These are phyloP conservation scores for Xerocomus spinulosus DNA, from an alignment of 768 basidiomycete species.

Conservation along the genomic window DNA sequence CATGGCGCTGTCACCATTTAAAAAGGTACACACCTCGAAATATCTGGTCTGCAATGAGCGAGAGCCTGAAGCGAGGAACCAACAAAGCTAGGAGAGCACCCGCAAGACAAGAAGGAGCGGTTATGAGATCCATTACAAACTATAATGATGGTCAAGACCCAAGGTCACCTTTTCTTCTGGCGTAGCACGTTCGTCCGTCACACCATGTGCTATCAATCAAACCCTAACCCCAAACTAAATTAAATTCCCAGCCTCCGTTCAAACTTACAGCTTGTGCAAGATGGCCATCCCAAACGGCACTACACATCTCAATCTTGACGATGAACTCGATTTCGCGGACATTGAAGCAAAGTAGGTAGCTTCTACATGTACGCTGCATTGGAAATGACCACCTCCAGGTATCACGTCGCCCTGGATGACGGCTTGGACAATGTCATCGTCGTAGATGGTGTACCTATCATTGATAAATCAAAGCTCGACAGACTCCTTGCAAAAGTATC, in stretches of 20 bases:
- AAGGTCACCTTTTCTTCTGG: background rate
- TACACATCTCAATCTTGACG: slow-evolving; percentile 38
- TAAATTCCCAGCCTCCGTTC: background rate
- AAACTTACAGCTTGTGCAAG: slow-evolving; percentile 25
- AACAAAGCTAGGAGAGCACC: background rate
- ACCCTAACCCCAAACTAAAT: background rate
- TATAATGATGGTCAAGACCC: background rate
- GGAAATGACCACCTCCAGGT: slow-evolving; percentile 46
- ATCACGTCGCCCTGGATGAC: slow-evolving; percentile 78
- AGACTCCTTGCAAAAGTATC: slow-evolving; percentile 75
- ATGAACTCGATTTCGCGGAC: slow-evolving; percentile 81
- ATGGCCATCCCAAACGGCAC: slow-evolving; percentile 42
- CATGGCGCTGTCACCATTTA: slow-evolving; percentile 4
- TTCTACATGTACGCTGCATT: background rate
- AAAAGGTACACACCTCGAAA: slow-evolving; percentile 6
- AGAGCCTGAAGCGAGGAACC: background rate
- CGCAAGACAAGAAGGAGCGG: background rate
- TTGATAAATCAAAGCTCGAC: slow-evolving; percentile 81
- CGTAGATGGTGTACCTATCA: slow-evolving; percentile 87
- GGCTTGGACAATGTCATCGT: slow-evolving; percentile 89
- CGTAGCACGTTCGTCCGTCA: slow-evolving; percentile 12
- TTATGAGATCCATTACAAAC: background rate
- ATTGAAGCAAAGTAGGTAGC: slow-evolving; percentile 75
- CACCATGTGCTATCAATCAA: background rate
- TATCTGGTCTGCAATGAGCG: background rate